Evolutionary conservation across 768 basidiomycete genomes (phyloP).

Genomic region (Favolaschia claudopus): DNA sequence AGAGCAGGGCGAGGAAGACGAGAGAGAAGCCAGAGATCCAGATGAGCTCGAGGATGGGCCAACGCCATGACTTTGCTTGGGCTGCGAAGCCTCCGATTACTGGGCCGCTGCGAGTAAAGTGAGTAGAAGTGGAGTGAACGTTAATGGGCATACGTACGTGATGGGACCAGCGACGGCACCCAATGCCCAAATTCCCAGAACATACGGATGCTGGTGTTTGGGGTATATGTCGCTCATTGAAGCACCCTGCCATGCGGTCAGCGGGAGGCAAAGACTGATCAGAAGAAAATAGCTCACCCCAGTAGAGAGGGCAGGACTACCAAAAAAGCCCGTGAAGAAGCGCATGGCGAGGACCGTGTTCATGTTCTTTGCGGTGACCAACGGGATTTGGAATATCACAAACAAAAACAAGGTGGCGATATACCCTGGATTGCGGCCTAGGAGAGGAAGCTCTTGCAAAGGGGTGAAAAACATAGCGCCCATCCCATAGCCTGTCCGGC

Average conservation of each 20-base stretch:
- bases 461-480: constrained; percentile 39
- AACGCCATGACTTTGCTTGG: constrained; percentile 39
- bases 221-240: constrained; percentile 18
- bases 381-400: constrained; percentile 41
- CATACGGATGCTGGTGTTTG: constrained; percentile 11
- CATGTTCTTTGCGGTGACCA: constrained; percentile 38
- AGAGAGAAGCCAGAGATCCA: constrained; percentile 39
- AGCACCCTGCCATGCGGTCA: constrained; percentile 1
- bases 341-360: constrained; percentile 41
- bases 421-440: constrained; percentile 42
- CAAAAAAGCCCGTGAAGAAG: constrained; percentile 42
- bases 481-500: constrained; percentile 23
- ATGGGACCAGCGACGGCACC: constrained; percentile 36
- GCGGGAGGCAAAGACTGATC: background rate
- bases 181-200: constrained; percentile 17
- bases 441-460: constrained; percentile 38
- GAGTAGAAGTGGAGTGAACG: too few species aligned
- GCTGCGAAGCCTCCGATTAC: constrained; percentile 42
- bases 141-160: too few species aligned
- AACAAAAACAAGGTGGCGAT: constrained; percentile 39
- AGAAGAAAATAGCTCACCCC: constrained; percentile 19
- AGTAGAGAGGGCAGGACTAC: constrained; percentile 42
- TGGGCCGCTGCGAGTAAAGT: too few species aligned
- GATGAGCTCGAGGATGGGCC: constrained; percentile 42
- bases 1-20: constrained; percentile 33